Percentiles rank a stretch among this genome's conserved stretches.
These are phyloP conservation scores for Leishmania arabica DNA, from an alignment of 208 protist species.

Conservation along the genomic window DNA sequence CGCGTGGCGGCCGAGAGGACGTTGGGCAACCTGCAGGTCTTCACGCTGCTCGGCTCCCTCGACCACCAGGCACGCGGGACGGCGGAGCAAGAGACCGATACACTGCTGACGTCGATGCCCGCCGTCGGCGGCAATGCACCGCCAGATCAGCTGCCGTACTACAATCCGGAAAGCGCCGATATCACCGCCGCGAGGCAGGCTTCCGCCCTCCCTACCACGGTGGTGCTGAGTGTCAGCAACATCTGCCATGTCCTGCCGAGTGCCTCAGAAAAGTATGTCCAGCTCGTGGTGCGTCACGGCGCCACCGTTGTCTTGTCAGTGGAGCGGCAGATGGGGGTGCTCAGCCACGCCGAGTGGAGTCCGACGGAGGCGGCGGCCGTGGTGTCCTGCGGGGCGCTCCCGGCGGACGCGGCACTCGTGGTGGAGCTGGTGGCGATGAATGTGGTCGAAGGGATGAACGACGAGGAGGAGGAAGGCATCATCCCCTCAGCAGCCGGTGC, in stretches of 20 bases:
- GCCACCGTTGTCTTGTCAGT: conserved; percentile 44
- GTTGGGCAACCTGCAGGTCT: conserved; percentile 11
- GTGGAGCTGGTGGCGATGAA: conserved; percentile 34
- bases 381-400: conserved; percentile 18
- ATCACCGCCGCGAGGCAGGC: not conserved
- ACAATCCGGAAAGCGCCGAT: conserved; percentile 16
- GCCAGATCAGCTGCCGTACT: conserved; percentile 13
- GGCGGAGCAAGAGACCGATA: not conserved
- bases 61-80: conserved; percentile 6
- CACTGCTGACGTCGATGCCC: not conserved
- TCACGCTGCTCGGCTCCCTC: conserved; percentile 21
- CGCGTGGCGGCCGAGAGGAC: conserved; percentile 13
- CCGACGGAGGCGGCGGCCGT: conserved; percentile 43
- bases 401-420: conserved; percentile 1
- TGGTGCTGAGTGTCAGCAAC: conserved; percentile 65
- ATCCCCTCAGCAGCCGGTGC: not conserved
- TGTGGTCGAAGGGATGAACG: conserved; percentile 16
- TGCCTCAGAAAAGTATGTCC: conserved; percentile 42
- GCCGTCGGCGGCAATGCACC: not conserved
- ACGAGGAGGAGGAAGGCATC: not conserved
- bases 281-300: conserved; percentile 44
- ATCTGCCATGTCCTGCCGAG: conserved; percentile 45
- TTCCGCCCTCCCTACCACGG: conserved; percentile 12
- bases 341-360: conserved; percentile 48
- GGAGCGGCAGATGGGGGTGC: conserved; percentile 32